Conservation (phyloP, 139 green algal genomes). For the Spirogloea muscicola region DNA sequence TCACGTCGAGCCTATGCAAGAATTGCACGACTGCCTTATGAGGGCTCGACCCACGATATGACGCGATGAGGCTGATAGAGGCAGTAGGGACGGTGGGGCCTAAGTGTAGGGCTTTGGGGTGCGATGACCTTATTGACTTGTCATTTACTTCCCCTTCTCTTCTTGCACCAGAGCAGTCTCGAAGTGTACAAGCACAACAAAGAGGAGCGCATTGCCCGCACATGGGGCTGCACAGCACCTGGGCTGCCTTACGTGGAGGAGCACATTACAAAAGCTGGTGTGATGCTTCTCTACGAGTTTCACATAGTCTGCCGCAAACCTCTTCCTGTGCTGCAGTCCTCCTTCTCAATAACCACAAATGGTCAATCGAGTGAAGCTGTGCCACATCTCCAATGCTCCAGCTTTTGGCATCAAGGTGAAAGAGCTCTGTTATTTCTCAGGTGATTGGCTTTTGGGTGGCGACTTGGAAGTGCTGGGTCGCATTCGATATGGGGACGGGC, state of each 20-base stretch:
- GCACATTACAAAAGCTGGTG: slow-evolving; percentile 24
- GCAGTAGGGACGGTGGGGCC: no score
- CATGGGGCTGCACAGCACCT: slow-evolving; percentile 33
- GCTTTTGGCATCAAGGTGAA: no score
- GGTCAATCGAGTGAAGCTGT: no score
- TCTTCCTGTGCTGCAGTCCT: no score
- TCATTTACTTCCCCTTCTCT: no score
- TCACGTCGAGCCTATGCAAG: neutral
- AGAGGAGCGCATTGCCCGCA: slow-evolving; percentile 44
- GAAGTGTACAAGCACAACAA: slow-evolving; percentile 44
- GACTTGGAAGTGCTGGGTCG: slow-evolving; percentile 29
- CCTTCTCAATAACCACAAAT: no score
- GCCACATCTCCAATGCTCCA: no score
- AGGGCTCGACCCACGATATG: neutral
- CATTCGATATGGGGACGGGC: slow-evolving; percentile 30
- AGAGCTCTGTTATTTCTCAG: neutral
- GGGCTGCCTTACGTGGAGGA: slow-evolving; percentile 43
- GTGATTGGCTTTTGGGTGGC: slow-evolving; percentile 34
- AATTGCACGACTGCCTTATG: neutral
- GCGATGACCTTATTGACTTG: no score
- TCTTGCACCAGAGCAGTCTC: slow-evolving; percentile 7
- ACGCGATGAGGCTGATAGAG: neutral
- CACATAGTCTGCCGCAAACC: no score
- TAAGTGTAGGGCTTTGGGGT: no score
- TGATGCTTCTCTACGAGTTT: no score